Conservation (phyloP, 2,329 filamentous ascomycete species). For the Ophiostoma sp. region DNA sequence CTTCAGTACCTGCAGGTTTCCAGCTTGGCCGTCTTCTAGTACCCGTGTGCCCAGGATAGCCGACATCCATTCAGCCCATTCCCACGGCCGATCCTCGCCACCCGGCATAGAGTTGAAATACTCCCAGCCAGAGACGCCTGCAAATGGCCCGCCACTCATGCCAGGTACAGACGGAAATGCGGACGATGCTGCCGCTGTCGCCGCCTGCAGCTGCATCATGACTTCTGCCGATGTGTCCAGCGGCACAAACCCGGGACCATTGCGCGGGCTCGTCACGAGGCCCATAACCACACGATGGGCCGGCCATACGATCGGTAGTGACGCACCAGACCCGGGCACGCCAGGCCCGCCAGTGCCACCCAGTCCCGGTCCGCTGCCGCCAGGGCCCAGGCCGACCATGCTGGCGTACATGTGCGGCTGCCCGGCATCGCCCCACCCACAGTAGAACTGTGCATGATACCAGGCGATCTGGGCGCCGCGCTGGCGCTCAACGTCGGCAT, state of each 20-base stretch:
- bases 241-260: constrained; percentile 62
- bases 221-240: constrained; percentile 53
- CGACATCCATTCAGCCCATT: constrained; percentile 66
- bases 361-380: constrained; percentile 50
- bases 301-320: constrained; percentile 58
- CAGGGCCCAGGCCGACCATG: constrained; percentile 54
- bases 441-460: constrained; percentile 85
- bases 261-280: constrained; percentile 66
- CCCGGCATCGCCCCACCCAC: constrained; percentile 67
- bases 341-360: constrained; percentile 61
- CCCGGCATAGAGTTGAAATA: constrained; percentile 70
- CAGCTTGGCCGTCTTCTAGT: constrained; percentile 15
- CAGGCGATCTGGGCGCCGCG: constrained; percentile 62
- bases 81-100: constrained; percentile 56
- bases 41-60: constrained; percentile 30
- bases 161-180: constrained; percentile 13
- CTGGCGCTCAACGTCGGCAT: constrained; percentile 62
- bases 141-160: constrained; percentile 44
- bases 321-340: not conserved
- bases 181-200: constrained; percentile 5
- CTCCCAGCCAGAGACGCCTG: constrained; percentile 82
- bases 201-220: constrained; percentile 44
- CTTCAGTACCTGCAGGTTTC: constrained; percentile 8
- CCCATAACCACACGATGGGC: constrained; percentile 67
- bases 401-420: constrained; percentile 45